Base-by-base conservation (phyloP, 2,329 filamentous ascomycete species). In the Calonectria pseudoturangicola region DNA sequence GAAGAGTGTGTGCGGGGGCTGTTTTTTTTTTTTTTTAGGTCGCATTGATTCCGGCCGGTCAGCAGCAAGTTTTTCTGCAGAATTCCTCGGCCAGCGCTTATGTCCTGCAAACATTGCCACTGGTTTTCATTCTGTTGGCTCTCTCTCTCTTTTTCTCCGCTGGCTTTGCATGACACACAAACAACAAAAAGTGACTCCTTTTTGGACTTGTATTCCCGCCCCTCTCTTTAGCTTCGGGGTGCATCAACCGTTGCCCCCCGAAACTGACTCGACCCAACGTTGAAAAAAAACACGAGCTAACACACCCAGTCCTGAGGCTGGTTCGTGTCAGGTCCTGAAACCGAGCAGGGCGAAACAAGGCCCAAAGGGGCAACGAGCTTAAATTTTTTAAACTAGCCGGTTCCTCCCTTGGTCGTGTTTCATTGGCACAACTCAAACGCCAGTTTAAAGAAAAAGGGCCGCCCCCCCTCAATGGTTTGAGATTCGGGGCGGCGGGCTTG, bases 351-450 rank as follows among this genome's bases (percentile, higher is more conserved):
- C 54, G 54, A 39, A 58, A 58, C 54, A 58, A 39, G 54, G 10
- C 54, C 54, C n/a, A 39, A 58, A 58, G n/a, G n/a, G n/a, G 54
- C 5, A 58, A 58, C 21, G 30, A 39, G 54, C 54, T 58, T 58
- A 58, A 58, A 16, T 25, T 56, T 56, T 30, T 33, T 5, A n/a
- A n/a, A 10, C 16, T 45, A n/a, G 18, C 10, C 16, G 33, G 5
- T 12, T 13, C n/a, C 15, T 27, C 54, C 30, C 10, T 39, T 58
- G n/a, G n/a, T 33, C 33, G n/a, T 25, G 54, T 58, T 39, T 58
- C 51, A 54, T 54, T n/a, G 13, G 7, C 7, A n/a, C 43, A 30
- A 54, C 18, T 16, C 33, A 15, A 39, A 39, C 54, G 33, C 54
- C 54, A 58, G n/a, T 5, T 13, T 21, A 21, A 18, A 15, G 7